Evolutionary conservation across 1,284 basidiomycete species (phyloP).

Genomic region (Crucibulum cyathiforme): DNA sequence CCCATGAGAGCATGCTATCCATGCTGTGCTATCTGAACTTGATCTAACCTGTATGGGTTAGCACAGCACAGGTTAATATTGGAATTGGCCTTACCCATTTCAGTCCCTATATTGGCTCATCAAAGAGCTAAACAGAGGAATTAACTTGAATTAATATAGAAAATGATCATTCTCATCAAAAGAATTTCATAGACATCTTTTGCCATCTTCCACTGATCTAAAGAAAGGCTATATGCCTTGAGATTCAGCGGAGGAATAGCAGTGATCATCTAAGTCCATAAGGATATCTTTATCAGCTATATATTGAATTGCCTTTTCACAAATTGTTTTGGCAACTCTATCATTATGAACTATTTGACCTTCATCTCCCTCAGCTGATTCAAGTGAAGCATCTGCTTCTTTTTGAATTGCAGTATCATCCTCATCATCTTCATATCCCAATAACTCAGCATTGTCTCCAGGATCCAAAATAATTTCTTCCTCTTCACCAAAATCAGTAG

Average conservation of each 20-base stretch:
- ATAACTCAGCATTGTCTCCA: background rate
- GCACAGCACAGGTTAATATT: too few species aligned
- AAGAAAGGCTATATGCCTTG: conserved; percentile 11
- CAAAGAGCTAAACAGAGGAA: too few species aligned
- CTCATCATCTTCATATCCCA: background rate
- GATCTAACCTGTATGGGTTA: too few species aligned
- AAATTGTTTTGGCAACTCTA: background rate
- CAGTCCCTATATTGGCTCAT: too few species aligned
- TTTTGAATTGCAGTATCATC: background rate
- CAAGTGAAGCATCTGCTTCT: background rate
- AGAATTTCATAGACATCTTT: conserved; percentile 8
- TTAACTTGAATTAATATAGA: too few species aligned
- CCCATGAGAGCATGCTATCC: too few species aligned
- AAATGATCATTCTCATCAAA: too few species aligned
- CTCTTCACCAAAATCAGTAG: background rate
- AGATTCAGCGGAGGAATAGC: conserved; percentile 8
- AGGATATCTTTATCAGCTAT: background rate
- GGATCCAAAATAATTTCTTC: background rate
- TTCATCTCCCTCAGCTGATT: background rate
- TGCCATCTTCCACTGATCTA: conserved; percentile 19
- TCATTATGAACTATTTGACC: background rate
- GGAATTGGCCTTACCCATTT: too few species aligned
- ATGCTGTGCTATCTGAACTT: too few species aligned
- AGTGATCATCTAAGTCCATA: conserved; percentile 7
- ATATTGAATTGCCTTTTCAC: background rate